Evolutionary conservation across 768 basidiomycete species (phyloP).

Genomic region (Mycena sanguinolenta): DNA sequence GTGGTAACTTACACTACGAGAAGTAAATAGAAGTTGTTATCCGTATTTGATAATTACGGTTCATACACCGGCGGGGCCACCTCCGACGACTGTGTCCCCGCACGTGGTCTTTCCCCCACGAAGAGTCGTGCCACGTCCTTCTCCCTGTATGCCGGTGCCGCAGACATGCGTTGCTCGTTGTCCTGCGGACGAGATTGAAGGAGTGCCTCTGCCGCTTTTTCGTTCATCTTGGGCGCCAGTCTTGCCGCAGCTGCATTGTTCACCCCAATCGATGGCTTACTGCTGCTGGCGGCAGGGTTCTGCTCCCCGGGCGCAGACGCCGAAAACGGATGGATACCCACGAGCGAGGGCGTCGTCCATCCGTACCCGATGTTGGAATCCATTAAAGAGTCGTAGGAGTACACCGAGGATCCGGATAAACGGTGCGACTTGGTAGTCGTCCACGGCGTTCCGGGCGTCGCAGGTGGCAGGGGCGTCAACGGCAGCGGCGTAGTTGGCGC

Average conservation of each 20-base stretch:
- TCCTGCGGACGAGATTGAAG: background rate
- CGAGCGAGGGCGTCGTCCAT: conserved; percentile 27
- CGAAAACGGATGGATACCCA: conserved; percentile 30
- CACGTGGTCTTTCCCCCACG: background rate
- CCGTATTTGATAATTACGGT: conserved; percentile 4
- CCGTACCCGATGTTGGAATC: conserved; percentile 19
- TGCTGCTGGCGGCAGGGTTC: background rate
- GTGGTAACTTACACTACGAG: background rate
- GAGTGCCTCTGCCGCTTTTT: conserved; percentile 26
- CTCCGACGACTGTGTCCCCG: conserved; percentile 6
- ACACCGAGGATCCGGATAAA: conserved; percentile 2
- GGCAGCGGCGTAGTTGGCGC: conserved; percentile 16
- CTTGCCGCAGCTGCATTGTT: background rate
- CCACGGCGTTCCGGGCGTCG: conserved; percentile 23
- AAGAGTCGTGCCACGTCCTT: conserved; percentile 17
- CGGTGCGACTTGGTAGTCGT: conserved; percentile 10
- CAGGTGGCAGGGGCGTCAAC: conserved; percentile 18
- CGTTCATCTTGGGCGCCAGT: conserved; percentile 10
- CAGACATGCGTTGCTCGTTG: background rate
- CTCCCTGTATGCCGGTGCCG: conserved; percentile 24
- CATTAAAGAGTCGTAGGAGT: conserved; percentile 6
- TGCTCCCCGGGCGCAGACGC: conserved; percentile 22
- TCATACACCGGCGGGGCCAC: conserved; percentile 25
- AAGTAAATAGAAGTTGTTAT: background rate
- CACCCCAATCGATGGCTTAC: background rate